These are phyloP conservation scores for Chrysanthemum lavandulifolium DNA, from an alignment of 129 eudicot species.

Conservation along the genomic window DNA sequence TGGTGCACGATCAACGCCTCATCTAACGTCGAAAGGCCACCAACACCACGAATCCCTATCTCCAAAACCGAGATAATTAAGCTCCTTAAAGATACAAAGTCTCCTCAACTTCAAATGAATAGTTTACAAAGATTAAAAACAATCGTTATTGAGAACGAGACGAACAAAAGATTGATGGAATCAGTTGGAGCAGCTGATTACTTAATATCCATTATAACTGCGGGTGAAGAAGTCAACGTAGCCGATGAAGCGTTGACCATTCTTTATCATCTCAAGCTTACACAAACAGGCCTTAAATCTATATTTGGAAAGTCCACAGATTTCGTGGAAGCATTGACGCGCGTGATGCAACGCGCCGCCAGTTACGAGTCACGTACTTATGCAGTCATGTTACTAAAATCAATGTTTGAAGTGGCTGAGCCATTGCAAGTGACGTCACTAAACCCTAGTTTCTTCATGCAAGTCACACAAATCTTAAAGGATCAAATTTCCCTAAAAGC, in stretches of 20 bases:
- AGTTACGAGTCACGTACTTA: constrained; percentile 55
- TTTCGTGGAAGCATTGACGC: constrained; percentile 38
- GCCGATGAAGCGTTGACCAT: constrained; percentile 55
- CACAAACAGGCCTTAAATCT: constrained; percentile 37
- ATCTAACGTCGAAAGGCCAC: constrained; percentile 50
- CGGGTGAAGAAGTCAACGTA: constrained; percentile 22
- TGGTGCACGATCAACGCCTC: constrained; percentile 77
- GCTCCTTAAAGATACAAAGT: constrained; percentile 43
- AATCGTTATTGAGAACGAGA: constrained; percentile 42
- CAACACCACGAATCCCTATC: constrained; percentile 48
- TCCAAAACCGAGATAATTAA: constrained; percentile 42
- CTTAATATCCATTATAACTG: constrained; percentile 27
- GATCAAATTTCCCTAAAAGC: constrained; percentile 55
- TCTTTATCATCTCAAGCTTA: constrained; percentile 41
- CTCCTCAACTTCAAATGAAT: constrained; percentile 28
- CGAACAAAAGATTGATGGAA: constrained; percentile 53
- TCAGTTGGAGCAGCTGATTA: constrained; percentile 42
- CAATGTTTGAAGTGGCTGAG: constrained; percentile 54
- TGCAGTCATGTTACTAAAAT: constrained; percentile 46
- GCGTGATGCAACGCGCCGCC: constrained; percentile 42
- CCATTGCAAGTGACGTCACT: constrained; percentile 40
- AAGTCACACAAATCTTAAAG: constrained; percentile 32
- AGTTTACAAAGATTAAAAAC: constrained; percentile 43
- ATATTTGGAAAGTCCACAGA: constrained; percentile 26
- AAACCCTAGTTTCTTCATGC: constrained; percentile 32